Conservation (phyloP, 306 rosid species). For the Trifolium subterraneum region DNA sequence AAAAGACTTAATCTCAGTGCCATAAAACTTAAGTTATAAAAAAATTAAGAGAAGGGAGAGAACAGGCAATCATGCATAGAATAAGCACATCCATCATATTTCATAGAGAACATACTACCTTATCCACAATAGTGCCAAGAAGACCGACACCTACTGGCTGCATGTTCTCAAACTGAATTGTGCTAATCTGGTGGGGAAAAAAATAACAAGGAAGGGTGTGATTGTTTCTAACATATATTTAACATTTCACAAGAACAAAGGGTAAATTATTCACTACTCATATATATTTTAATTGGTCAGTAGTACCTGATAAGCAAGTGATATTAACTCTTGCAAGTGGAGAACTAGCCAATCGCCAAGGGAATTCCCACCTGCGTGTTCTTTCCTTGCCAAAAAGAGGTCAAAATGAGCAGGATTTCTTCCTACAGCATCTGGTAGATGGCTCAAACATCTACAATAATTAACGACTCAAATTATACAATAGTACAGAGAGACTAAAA, state of each 20-base stretch:
- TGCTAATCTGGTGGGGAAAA: constrained; percentile 72
- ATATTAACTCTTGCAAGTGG: constrained; percentile 92
- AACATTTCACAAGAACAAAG: constrained; percentile 20
- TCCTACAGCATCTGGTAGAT: constrained; percentile 91
- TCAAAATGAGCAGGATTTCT: constrained; percentile 89
- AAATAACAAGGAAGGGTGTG: neutral
- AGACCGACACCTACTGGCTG: constrained; percentile 92
- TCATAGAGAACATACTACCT: constrained; percentile 59
- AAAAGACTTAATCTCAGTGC: constrained; percentile 7
- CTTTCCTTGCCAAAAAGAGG: constrained; percentile 77
- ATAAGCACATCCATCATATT: constrained; percentile 26
- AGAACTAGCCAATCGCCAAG: constrained; percentile 84
- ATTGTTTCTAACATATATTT: constrained; percentile 36
- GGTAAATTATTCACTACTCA: constrained; percentile 27
- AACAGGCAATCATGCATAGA: constrained; percentile 21
- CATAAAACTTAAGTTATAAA: neutral
- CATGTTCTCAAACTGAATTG: constrained; percentile 94
- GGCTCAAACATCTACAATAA: constrained; percentile 85
- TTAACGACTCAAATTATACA: constrained; percentile 33
- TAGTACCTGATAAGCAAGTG: constrained; percentile 96
- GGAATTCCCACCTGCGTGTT: constrained; percentile 51
- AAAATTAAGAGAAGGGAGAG: constrained; percentile 7
- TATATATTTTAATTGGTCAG: constrained; percentile 33
- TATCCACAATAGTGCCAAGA: constrained; percentile 81
- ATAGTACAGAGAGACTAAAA: constrained; percentile 8